Evolutionary conservation across 106 monocot species (phyloP).

Genomic region (Dendrobium chrysotoxum): DNA sequence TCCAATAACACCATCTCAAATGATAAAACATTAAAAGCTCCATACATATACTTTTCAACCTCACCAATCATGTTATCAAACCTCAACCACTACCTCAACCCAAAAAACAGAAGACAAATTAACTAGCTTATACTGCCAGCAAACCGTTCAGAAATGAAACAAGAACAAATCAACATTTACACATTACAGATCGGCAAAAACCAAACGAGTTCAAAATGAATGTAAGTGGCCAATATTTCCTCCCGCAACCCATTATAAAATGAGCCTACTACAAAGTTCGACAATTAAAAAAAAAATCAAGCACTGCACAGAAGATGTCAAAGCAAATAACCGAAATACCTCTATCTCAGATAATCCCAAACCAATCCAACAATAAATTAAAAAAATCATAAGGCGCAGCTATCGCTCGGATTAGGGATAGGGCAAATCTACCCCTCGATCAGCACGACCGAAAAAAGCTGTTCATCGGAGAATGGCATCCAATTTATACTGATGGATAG

Average conservation of each 20-base stretch:
- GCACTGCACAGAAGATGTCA: neutral
- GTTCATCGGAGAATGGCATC: too few relatives aligned
- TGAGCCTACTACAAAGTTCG: too few relatives aligned
- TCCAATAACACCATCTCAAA: neutral
- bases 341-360: neutral
- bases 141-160: too few relatives aligned
- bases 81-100: neutral
- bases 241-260: too few relatives aligned
- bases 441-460: neutral
- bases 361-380: neutral
- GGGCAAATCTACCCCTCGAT: neutral
- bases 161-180: neutral
- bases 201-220: neutral
- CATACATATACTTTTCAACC: neutral
- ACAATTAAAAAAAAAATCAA: neutral
- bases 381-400: neutral
- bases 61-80: neutral
- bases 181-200: neutral
- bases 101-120: neutral
- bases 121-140: neutral
- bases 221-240: too few relatives aligned
- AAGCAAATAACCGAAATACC: neutral
- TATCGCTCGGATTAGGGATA: neutral
- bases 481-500: too few relatives aligned
- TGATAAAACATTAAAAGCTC: neutral